These are phyloP conservation scores for Tolypocladium tundrense DNA, from an alignment of 2,329 filamentous ascomycete genomes.

Conservation along the genomic window DNA sequence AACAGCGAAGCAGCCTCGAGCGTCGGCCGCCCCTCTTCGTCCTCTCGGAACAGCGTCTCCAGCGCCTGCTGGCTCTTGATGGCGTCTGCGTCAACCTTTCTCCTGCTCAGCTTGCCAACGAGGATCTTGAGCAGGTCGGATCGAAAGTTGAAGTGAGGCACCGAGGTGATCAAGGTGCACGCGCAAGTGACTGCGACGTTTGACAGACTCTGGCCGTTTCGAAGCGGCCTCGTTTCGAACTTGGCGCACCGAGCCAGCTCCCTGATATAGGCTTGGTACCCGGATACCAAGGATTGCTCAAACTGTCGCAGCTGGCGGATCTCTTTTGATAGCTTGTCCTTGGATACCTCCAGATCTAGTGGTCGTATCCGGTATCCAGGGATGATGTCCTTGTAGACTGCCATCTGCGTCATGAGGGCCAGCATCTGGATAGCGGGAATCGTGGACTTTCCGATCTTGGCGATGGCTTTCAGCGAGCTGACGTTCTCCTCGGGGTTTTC, in stretches of 20 bases:
- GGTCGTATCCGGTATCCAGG: constrained; percentile 92
- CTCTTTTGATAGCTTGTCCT: constrained; percentile 82
- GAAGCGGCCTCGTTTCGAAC: constrained; percentile 29
- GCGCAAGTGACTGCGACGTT: constrained; percentile 77
- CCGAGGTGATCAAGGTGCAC: constrained; percentile 67
- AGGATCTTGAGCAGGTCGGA: constrained; percentile 79
- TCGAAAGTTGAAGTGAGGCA: constrained; percentile 97
- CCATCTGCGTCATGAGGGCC: constrained; percentile 73
- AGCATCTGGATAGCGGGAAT: constrained; percentile 75
- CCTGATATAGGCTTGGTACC: constrained; percentile 78
- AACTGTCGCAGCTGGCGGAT: constrained; percentile 73
- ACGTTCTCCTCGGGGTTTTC: constrained; percentile 90
- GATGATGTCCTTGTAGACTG: constrained; percentile 92
- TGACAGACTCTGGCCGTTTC: constrained; percentile 42
- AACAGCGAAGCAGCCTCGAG: constrained; percentile 78
- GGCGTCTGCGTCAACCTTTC: constrained; percentile 64
- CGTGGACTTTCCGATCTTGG: constrained; percentile 59
- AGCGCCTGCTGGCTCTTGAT: constrained; percentile 67
- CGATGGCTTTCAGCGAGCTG: constrained; percentile 66
- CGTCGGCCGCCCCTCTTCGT: constrained; percentile 82
- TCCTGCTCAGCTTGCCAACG: constrained; percentile 69
- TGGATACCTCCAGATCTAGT: constrained; percentile 60
- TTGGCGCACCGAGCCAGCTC: constrained; percentile 61
- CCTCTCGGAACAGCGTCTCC: constrained; percentile 71
- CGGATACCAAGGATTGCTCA: constrained; percentile 76